Percentiles rank a stretch among this genome's conserved stretches.
Conservation (phyloP, 1,139 yeast genomes). For the Diutina scorzettiae region DNA sequence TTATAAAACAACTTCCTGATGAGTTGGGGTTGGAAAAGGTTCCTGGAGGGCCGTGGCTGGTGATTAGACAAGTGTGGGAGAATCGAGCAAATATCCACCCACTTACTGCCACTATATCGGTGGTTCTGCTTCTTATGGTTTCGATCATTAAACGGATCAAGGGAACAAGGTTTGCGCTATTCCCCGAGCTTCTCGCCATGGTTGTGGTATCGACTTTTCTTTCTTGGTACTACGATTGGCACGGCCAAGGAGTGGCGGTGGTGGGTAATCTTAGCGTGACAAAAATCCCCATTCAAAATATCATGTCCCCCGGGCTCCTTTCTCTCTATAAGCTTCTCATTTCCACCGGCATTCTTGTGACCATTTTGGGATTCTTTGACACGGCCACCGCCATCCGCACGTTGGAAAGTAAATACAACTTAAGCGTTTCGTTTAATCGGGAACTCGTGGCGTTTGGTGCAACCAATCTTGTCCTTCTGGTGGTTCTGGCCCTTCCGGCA, state of each 20-base stretch:
- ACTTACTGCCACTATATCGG: conserved; percentile 15
- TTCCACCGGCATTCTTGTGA: conserved; percentile 20
- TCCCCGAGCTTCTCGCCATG: conserved; percentile 24
- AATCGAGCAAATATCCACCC: conserved; percentile 13
- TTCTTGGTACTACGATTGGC: conserved; percentile 17
- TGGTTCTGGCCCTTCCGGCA: conserved; percentile 23
- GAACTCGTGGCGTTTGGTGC: conserved; percentile 24
- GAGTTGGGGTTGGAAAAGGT: conserved; percentile 18
- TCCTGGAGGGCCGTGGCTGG: neutral
- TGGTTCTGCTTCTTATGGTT: conserved; percentile 15
- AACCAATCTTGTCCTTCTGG: conserved; percentile 17
- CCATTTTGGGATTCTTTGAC: conserved; percentile 23
- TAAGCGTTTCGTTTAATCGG: conserved; percentile 20
- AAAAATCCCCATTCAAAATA: conserved; percentile 12
- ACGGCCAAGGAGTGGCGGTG: conserved; percentile 17
- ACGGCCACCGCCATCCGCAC: conserved; percentile 24
- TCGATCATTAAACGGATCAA: conserved; percentile 12
- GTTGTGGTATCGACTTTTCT: conserved; percentile 18
- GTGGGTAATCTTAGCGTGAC: conserved; percentile 15
- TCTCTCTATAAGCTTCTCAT: conserved; percentile 16
- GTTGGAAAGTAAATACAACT: conserved; percentile 20
- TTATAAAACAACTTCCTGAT: conserved; percentile 18
- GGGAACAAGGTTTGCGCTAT: conserved; percentile 12
- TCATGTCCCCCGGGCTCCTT: conserved; percentile 13
- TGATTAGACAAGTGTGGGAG: conserved; percentile 12